phyloP scores from a whole-genome alignment of 2,329 filamentous ascomycete species.

The Fonsecaea monophora region DNA sequence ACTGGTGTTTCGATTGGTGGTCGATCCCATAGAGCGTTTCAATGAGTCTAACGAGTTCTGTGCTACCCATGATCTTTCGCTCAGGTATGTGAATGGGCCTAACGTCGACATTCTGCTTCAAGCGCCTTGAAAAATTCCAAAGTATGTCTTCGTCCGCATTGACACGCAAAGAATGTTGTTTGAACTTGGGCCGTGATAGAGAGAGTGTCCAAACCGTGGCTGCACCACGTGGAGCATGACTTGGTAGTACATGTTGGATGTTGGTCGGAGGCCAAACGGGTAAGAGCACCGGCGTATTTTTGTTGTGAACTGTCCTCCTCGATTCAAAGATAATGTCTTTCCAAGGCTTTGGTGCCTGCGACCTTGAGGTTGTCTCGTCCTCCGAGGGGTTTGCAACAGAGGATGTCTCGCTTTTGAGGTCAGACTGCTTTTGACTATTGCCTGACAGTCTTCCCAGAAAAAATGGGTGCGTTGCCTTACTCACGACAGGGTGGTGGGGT shows the following conservation, averaged over 20 bases:
- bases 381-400: conserved; percentile 24
- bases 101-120: conserved; percentile 1
- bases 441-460: conserved; percentile 65
- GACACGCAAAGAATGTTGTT: conserved; percentile 20
- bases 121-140: conserved; percentile 12
- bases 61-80: conserved; percentile 32
- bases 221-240: neutral
- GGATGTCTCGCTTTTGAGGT: conserved; percentile 20
- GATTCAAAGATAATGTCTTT: conserved; percentile 37
- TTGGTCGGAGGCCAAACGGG: conserved; percentile 36
- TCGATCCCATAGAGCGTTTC: conserved; percentile 8
- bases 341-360: conserved; percentile 35
- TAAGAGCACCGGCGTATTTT: conserved; percentile 8
- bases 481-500: neutral
- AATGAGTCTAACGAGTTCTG: conserved; percentile 3
- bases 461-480: conserved; percentile 71
- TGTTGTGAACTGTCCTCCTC: conserved; percentile 18
- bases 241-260: conserved; percentile 29
- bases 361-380: conserved; percentile 25
- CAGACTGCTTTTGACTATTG: conserved; percentile 17
- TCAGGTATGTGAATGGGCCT: conserved; percentile 17
- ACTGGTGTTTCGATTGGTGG: neutral
- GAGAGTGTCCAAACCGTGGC: neutral
- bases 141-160: conserved; percentile 31
- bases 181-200: conserved; percentile 22